A percentile compares a stretch with the other conserved stretches of the same genome.
These are phyloP conservation scores for Suhomyces wounanorum DNA, from an alignment of 1,139 yeast genomes.

Conservation along the genomic window DNA sequence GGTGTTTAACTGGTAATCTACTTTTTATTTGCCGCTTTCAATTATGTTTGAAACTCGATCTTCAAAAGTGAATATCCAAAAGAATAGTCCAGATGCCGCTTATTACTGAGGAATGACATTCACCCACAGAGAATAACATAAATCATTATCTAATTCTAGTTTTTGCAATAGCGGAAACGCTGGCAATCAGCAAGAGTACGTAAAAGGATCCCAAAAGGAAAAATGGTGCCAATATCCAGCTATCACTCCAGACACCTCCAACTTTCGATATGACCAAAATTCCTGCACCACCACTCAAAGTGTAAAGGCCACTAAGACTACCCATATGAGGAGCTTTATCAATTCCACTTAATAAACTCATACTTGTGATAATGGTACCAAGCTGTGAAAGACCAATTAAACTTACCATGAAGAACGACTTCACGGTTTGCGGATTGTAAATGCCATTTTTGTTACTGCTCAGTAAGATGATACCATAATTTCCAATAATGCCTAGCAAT, in stretches of 20 bases:
- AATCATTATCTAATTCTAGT: no score
- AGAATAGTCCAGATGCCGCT: no score
- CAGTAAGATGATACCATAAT: constrained; percentile 32
- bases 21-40: no score
- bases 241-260: constrained; percentile 65
- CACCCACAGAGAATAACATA: no score
- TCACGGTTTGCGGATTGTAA: constrained; percentile 39
- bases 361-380: constrained; percentile 56
- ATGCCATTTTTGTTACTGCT: constrained; percentile 15
- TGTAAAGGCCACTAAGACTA: constrained; percentile 67
- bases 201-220: constrained; percentile 53
- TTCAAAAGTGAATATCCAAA: no score
- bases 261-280: constrained; percentile 57
- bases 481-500: constrained; percentile 39
- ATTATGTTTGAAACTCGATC: no score
- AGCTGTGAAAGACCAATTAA: constrained; percentile 50
- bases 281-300: constrained; percentile 71
- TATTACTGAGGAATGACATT: no score
- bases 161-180: background rate
- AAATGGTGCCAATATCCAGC: constrained; percentile 62
- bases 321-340: constrained; percentile 47
- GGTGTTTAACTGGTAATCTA: no score
- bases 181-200: constrained; percentile 17
- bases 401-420: constrained; percentile 36
- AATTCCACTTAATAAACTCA: constrained; percentile 42